Evolutionary conservation across 176 grass and related monocot genomes (phyloP), one percentile per base, ranked within the genome.

Genomic region (Themeda triandra): DNA sequence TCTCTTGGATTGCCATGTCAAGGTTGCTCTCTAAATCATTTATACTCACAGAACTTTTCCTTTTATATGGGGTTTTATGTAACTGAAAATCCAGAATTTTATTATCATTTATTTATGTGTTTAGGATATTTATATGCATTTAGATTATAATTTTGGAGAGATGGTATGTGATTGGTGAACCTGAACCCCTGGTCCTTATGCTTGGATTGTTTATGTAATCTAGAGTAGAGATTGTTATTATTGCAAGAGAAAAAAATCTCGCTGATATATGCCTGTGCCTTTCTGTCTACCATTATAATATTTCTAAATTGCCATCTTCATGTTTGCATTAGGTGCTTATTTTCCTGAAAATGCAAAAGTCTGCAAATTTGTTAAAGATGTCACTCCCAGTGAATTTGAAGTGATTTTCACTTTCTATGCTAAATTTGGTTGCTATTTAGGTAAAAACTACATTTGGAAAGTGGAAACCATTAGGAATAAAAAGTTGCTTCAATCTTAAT

Each of bases 1-100:
- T 88, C 88, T 98, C 54, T 86, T 98, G 89, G 92, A 98, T 85
- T 89, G 88, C 78, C 86, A 86, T 63, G 91, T 98, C 76, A 98
- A 98, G 95, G 95, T 97, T 81, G 71, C 84, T 69, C 24, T 75
- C 14, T 35, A 56, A 67, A 36, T 19, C 41, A 68, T 23, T 25
- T 25, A 2, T 23, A 17, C 19, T 36, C 5, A 46, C 10, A 35
- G 13, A 5, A 75, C 15, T 5, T 79, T 45, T 44, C 2, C 19
- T 58, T 77, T 46, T 70, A 36, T 73, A 14, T 18, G 8, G n/a
- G 39, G 13, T 37, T 11, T 23, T 21, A 18, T 25, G 10, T n/a
- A 60, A 40, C 24, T 40, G 31, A 6, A 30, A 86, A 79, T 49
- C 19, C 69, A 0, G 13, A 71, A 44, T 21, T 29, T 9, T 5